Evolutionary conservation across 352 stramenopile species (phyloP), one percentile per base, ranked within the genome.

Genomic region (Phytophthora idaei): DNA sequence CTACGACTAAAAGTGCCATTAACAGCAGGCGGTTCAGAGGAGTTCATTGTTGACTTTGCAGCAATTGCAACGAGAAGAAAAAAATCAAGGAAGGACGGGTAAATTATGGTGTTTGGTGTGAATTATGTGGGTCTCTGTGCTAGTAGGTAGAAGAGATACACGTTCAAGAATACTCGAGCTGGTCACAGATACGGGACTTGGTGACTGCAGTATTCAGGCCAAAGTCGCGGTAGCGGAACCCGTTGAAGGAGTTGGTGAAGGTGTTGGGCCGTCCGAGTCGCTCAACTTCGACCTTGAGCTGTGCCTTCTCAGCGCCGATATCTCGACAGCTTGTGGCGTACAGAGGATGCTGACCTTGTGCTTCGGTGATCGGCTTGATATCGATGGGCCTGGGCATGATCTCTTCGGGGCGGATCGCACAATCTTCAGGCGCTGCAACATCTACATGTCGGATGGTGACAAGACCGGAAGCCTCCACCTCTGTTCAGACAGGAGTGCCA

Each of bases 211-310:
- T 94, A 68, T 92, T 92, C 9, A 94, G 73, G 1, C 87, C 87
- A 61, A 89, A 93, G 71, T 94, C 85, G 29, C 87, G 83, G 72
- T 90, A 94, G 28, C 79, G 87, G 53, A 94, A 93, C 29, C 87
- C 87, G 64, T 94, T 92, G 74, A 94, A 94, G n/a, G 87, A 90
- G 25, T 75, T 88, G 11, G 87, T 92, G 69, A 94, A 93, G 1
- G 73, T 89, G 62, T 90, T 92, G 10, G 84, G 87, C 0, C 83
- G 78, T 8, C 80, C 81, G 27, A 80, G 70, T 32, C 81, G 84
- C 50, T 92, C 84, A 7, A 82, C 54, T 4, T 92, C 80, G 57
- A 94, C 72, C 68, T 90, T 91, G 25, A 92, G 61, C 52, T 90
- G 80, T 17, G 82, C 58, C 52, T 94, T 94, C 39, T 93, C 86